phyloP scores from a whole-genome alignment of 768 basidiomycete species.

The Mycena polygramma region DNA sequence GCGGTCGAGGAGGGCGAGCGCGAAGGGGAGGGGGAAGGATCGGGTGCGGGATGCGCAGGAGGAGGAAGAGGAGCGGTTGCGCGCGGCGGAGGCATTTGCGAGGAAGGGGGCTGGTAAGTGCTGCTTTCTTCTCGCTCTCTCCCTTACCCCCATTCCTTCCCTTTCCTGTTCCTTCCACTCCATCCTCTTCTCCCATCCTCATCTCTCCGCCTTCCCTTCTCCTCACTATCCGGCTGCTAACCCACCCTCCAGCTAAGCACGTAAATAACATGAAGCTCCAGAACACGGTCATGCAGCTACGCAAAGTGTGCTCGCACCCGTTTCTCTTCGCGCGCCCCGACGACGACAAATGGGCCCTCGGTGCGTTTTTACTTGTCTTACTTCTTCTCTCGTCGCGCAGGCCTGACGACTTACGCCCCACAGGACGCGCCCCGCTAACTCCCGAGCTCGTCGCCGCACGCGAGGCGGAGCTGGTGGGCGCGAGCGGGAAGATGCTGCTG shows the following conservation, averaged over 20 bases:
- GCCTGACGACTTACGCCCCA: background rate
- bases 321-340: conserved; percentile 72
- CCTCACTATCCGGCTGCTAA: background rate
- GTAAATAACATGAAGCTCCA: conserved; percentile 95
- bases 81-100: conserved; percentile 67
- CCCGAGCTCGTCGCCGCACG: conserved; percentile 58
- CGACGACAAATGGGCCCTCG: conserved; percentile 24
- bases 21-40: conserved; percentile 38
- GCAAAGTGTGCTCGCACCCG: conserved; percentile 96
- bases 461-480: conserved; percentile 84
- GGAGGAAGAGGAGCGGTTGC: conserved; percentile 52
- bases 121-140: background rate
- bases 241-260: conserved; percentile 68
- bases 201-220: background rate
- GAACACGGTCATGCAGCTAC: conserved; percentile 96
- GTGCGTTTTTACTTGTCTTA: background rate
- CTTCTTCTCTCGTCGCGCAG: background rate
- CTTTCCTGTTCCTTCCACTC: too few relatives aligned
- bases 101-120: conserved; percentile 69
- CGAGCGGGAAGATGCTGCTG: conserved; percentile 98
- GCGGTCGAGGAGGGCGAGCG: conserved; percentile 54
- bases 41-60: conserved; percentile 37
- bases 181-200: too few relatives aligned
- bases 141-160: background rate
- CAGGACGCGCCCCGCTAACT: conserved; percentile 10